Evolutionary conservation across 129 eudicot species (phyloP).

Genomic region (Logfia minima): DNA sequence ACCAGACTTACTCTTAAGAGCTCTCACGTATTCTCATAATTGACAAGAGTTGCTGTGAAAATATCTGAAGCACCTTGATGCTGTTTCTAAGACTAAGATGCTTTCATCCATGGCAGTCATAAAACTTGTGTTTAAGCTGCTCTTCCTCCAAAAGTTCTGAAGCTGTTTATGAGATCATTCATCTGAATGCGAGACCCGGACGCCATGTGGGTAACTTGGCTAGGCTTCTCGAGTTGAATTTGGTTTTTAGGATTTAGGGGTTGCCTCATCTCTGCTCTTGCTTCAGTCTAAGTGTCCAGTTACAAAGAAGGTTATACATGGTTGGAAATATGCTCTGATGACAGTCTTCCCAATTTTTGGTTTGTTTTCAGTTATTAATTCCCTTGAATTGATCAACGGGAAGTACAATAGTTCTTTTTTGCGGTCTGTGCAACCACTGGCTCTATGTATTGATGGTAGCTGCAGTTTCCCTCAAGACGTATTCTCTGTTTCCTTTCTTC

Average conservation of each 20-base stretch:
- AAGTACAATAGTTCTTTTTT: constrained; percentile 18
- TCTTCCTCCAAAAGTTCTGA: background rate
- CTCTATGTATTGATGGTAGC: constrained; percentile 21
- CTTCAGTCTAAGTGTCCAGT: constrained; percentile 7
- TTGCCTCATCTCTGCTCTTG: background rate
- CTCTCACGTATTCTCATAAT: background rate
- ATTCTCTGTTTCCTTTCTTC: constrained; percentile 3
- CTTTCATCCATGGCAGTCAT: background rate
- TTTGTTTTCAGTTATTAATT: constrained; percentile 33
- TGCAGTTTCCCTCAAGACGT: background rate
- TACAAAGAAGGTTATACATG: constrained; percentile 8
- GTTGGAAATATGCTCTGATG: constrained; percentile 3
- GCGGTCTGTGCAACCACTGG: constrained; percentile 15
- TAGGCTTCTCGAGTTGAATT: background rate
- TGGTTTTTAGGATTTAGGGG: background rate
- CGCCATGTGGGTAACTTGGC: background rate
- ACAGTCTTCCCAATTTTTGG: constrained; percentile 16
- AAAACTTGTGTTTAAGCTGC: background rate
- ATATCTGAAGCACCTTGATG: background rate
- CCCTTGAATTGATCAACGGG: constrained; percentile 25
- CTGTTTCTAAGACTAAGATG: background rate
- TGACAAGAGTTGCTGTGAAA: too few relatives aligned
- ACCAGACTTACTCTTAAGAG: background rate
- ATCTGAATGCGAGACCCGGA: background rate
- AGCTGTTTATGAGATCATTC: background rate